phyloP scores from a whole-genome alignment of 1,284 basidiomycete species.

The Fistulinella cinereoalba region DNA sequence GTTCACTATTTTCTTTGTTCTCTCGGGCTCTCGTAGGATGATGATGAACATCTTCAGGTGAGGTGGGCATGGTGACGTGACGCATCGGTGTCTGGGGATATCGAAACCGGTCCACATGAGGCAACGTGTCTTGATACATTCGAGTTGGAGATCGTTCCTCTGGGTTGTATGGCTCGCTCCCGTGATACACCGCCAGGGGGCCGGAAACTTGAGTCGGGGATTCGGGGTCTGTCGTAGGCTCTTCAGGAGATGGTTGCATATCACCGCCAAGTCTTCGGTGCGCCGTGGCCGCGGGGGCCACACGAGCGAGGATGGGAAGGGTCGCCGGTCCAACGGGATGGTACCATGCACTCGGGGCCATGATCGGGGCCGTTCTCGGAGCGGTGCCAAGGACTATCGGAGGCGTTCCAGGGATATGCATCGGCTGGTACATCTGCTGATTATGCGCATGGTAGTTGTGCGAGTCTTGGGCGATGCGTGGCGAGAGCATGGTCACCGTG shows the following conservation, averaged over 20 bases:
- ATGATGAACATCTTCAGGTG: slow-evolving; percentile 20
- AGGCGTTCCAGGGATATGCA: slow-evolving; percentile 27
- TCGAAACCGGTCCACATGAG: slow-evolving; percentile 12
- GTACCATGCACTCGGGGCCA: slow-evolving; percentile 15
- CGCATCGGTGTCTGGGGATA: slow-evolving; percentile 14
- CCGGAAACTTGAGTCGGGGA: slow-evolving; percentile 36
- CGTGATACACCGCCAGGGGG: slow-evolving; percentile 31
- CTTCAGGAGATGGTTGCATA: no score
- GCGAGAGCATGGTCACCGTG: slow-evolving; percentile 27
- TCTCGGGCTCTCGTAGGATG: slow-evolving; percentile 22
- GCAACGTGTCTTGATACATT: slow-evolving; percentile 10
- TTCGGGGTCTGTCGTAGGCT: slow-evolving; percentile 39
- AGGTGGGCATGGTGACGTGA: slow-evolving; percentile 3
- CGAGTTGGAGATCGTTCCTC: slow-evolving; percentile 10
- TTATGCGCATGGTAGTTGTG: slow-evolving; percentile 35
- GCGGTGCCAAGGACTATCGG: slow-evolving; percentile 3
- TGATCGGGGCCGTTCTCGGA: slow-evolving; percentile 6
- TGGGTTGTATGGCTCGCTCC: slow-evolving; percentile 8
- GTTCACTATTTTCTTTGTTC: slow-evolving; percentile 54
- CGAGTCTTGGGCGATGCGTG: slow-evolving; percentile 31
- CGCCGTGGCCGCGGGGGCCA: slow-evolving; percentile 8
- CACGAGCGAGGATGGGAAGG: slow-evolving; percentile 9
- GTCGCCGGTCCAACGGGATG: slow-evolving; percentile 10
- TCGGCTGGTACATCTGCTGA: slow-evolving; percentile 33
- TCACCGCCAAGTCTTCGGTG: slow-evolving; percentile 4